Evolutionary conservation across 2,329 filamentous ascomycete genomes (phyloP).

Genomic region (Biscogniauxia mediterranea): DNA sequence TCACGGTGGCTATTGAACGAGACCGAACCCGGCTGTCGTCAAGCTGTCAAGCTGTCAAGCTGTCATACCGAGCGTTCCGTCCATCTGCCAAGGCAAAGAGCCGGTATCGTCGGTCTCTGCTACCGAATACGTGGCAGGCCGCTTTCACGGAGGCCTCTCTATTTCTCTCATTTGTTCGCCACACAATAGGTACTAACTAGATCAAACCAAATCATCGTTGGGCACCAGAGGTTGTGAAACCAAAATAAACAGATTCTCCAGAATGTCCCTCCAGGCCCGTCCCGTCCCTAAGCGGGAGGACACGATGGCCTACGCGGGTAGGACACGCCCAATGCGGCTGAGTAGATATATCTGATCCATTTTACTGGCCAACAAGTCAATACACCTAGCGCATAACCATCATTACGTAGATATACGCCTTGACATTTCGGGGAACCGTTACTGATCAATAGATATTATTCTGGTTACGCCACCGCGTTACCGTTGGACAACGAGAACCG

Average conservation of each 20-base stretch:
- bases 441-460: neutral
- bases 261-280: neutral
- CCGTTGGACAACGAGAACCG: neutral
- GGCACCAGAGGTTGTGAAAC: neutral
- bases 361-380: neutral
- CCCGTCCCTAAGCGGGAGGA: too few relatives aligned
- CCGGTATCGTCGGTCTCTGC: neutral
- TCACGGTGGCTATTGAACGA: neutral
- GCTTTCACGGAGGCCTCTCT: neutral
- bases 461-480: neutral
- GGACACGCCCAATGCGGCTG: too few relatives aligned
- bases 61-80: neutral
- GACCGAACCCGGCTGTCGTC: neutral
- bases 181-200: neutral
- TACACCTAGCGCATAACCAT: neutral
- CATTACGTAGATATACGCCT: neutral
- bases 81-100: neutral
- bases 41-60: neutral
- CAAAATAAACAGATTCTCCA: neutral
- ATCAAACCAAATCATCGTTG: neutral
- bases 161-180: neutral
- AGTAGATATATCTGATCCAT: neutral
- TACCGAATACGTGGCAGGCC: neutral
- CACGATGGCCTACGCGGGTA: too few relatives aligned
- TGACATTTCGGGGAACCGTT: neutral